Evolutionary conservation across 2,329 filamentous ascomycete genomes (phyloP), one percentile per base, ranked within the genome.

Genomic region (Apiospora hydei): DNA sequence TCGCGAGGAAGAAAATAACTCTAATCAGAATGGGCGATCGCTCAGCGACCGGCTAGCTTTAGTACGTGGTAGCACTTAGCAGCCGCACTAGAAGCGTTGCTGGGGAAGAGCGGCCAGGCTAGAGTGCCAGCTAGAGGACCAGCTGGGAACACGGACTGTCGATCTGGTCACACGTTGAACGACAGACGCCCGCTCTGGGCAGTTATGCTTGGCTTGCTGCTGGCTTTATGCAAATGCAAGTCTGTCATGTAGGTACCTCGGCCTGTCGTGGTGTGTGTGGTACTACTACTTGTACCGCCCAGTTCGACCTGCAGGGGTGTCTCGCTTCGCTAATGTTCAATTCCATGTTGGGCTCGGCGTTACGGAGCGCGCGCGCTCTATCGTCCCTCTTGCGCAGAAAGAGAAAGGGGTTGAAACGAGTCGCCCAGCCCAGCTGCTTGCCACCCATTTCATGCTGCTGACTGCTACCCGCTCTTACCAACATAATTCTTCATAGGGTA

Each of bases 1-100:
- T n/a, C 57, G 57, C 18, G 8, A 64, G 57, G 57, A 64, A 64
- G 57, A 64, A 64, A 41, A 64, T 41, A 64, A 64, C 57, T 64
- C 57, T 64, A 64, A 64, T 41, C 30, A 38, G 18, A 21, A 61
- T 61, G 53, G 53, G 49, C 24, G 49, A 53, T 53, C 49, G 26
- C 24, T 41, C 57, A 64, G 53, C 53, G 53, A 38, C 57, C 26
- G 13, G n/a, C n/a, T 34, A 34, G 53, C 7, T 21, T 8, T 18
- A 24, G 53, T 61, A 38, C 26, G 5, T 61, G 16, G 26, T 38
- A 61, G 53, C 41, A 43, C 16, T 46, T 11, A 61, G 30, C 16
- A 57, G 53, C 53, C 53, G 53, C 53, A 38, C 53, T 61, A 61
- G 18, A 38, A 1, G 30, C 6, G 53, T 61, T 64, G 57, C 57